Base-by-base conservation (phyloP, 495 filamentous ascomycete genomes). In the Lophium mytilinum region DNA sequence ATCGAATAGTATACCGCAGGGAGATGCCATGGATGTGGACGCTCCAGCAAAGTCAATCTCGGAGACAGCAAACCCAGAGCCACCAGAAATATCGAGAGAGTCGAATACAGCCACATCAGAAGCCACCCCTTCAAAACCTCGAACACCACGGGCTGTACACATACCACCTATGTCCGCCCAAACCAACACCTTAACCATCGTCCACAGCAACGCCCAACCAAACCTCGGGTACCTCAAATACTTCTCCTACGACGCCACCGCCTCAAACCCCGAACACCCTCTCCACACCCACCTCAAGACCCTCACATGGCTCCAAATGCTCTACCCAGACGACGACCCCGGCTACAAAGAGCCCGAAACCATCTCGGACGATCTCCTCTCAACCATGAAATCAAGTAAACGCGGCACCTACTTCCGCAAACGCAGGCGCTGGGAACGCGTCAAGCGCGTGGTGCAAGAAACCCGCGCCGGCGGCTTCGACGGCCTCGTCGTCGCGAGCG, bases 201-300 rank as follows among this genome's bases (percentile, higher is more conserved):
- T 98, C 43, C 93, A 97, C 69, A 72, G 85, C n/a, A 85, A 91
- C 70, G 78, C 86, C 40, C 94, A 96, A 72, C 87, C 93, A 0
- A 97, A 96, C 63, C 78, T 96, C 46, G 82, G 83, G 1, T 75
- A 94, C 24, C 79, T 98, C 53, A 87, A 86, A 67, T 90, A 95
- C 75, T 97, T 94, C 70, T 76, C 77, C 61, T 97, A 84, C 70
- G 88, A 94, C 64, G 70, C 75, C 46, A 82, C 81, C 55, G 78
- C 78, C 46, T 86, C 89, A 2, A 73, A 78, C 43, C 77, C 83
- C 51, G 69, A 76, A 0, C 94, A 98, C 64, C 93, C 93, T 0
- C 80, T 98, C 4, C 76, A 83, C 71, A 83, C 78, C 15, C 86
- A 92, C 68, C 83, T 98, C 21, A 86, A 89, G 67, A 81, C 83